These are phyloP conservation scores for Penicillium herquei DNA, from an alignment of 495 filamentous ascomycete genomes.

Conservation along the genomic window DNA sequence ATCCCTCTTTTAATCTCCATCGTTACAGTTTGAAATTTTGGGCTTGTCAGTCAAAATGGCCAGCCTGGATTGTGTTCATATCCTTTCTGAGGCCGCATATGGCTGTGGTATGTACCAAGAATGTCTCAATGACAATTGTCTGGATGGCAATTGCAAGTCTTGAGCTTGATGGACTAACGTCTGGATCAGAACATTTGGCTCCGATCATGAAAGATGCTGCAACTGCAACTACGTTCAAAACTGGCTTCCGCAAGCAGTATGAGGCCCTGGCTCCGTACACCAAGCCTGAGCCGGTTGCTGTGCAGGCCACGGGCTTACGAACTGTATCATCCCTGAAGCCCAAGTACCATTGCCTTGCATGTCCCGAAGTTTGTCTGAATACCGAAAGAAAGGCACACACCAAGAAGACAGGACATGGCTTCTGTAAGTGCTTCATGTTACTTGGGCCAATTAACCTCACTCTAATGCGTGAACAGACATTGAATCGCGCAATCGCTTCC, in stretches of 20 bases:
- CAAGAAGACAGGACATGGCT: slow-evolving; percentile 42
- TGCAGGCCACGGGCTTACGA: slow-evolving; percentile 26
- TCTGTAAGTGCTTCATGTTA: slow-evolving; percentile 30
- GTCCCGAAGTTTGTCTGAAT: slow-evolving; percentile 35
- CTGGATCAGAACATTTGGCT: slow-evolving; percentile 43
- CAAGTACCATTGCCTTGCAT: slow-evolving; percentile 42
- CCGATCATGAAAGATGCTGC: slow-evolving; percentile 28
- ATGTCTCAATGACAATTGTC: too few species aligned
- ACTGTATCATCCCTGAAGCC: slow-evolving; percentile 35
- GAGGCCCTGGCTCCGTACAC: slow-evolving; percentile 31
- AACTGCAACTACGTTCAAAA: slow-evolving; percentile 39
- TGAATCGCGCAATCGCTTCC: slow-evolving; percentile 70
- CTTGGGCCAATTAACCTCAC: not conserved
- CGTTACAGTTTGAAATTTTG: not conserved
- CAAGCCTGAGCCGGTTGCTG: slow-evolving; percentile 21
- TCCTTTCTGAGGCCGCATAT: slow-evolving; percentile 44
- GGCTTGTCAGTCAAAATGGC: slow-evolving; percentile 23
- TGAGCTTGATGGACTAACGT: not conserved
- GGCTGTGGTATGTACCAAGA: slow-evolving; percentile 41
- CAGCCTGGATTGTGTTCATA: slow-evolving; percentile 32
- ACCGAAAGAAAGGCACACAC: slow-evolving; percentile 38
- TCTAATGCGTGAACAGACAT: slow-evolving; percentile 57
- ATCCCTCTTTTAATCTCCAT: not conserved
- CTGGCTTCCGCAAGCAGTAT: slow-evolving; percentile 35
- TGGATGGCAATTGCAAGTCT: not conserved